These are phyloP conservation scores for Fusarium napiforme DNA, from an alignment of 2,329 filamentous ascomycete genomes.

Conservation along the genomic window DNA sequence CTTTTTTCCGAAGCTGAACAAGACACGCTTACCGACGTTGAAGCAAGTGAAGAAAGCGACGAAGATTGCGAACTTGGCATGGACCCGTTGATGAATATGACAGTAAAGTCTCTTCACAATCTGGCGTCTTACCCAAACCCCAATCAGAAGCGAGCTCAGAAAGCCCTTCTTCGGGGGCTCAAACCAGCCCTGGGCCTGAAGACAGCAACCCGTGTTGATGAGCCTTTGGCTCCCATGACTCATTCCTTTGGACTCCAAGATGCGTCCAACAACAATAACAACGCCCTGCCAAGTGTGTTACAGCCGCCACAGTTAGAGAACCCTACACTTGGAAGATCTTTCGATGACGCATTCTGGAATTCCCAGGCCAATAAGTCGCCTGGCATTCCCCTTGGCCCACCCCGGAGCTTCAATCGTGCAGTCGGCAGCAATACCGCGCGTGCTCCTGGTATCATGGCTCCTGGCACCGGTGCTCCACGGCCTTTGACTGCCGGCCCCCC, in stretches of 20 bases:
- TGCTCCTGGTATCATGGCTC: constrained; percentile 33
- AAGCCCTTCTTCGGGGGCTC: constrained; percentile 52
- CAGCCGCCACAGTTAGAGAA: constrained; percentile 24
- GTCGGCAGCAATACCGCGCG: constrained; percentile 27
- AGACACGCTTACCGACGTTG: constrained; percentile 34
- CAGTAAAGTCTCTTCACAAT: constrained; percentile 62
- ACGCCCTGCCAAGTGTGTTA: constrained; percentile 1
- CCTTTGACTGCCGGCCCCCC: constrained; percentile 66
- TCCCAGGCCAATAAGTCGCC: constrained; percentile 3
- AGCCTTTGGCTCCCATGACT: constrained; percentile 14
- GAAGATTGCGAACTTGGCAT: constrained; percentile 45
- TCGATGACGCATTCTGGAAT: constrained; percentile 24
- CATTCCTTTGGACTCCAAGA: constrained; percentile 14
- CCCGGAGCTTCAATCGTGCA: constrained; percentile 20
- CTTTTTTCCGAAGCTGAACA: constrained; percentile 30
- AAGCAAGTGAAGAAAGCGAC: constrained; percentile 45
- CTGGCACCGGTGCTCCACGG: constrained; percentile 56
- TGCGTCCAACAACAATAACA: constrained; percentile 10
- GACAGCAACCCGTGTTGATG: constrained; percentile 18
- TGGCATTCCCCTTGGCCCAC: constrained; percentile 10
- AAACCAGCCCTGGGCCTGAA: constrained; percentile 39
- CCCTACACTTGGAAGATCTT: neutral
- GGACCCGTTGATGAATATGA: constrained; percentile 52
- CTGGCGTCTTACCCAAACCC: constrained; percentile 67
- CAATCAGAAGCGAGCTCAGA: constrained; percentile 63